Conservation (phyloP, 1,139 yeast genomes). For the Yarrowia galli region DNA sequence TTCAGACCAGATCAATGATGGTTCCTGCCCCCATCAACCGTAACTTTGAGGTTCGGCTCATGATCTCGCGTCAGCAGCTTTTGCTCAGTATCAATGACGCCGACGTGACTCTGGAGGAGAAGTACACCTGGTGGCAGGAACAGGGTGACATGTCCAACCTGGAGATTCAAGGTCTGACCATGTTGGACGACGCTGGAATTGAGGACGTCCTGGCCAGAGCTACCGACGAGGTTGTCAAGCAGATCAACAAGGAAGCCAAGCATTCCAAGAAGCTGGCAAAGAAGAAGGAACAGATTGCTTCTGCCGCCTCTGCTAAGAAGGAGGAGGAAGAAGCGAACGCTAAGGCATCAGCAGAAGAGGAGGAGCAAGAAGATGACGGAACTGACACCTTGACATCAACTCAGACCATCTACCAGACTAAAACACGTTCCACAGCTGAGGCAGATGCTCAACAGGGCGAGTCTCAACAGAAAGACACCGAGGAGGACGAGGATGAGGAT, state of each 20-base stretch:
- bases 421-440: background rate
- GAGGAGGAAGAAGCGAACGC: background rate
- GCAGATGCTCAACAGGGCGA: too few relatives aligned
- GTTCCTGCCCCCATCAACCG: conserved; percentile 27
- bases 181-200: conserved; percentile 19
- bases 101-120: conserved; percentile 23
- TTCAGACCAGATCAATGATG: conserved; percentile 10
- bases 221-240: background rate
- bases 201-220: conserved; percentile 7
- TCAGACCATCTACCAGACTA: conserved; percentile 15
- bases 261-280: background rate
- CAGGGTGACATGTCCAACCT: conserved; percentile 15
- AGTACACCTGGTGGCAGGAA: conserved; percentile 24
- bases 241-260: conserved; percentile 3
- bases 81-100: conserved; percentile 14
- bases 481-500: conserved; percentile 12
- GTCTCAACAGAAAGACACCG: background rate
- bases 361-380: background rate
- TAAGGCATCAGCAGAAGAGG: background rate
- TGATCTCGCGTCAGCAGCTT: conserved; percentile 20
- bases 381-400: conserved; percentile 24
- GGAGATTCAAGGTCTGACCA: conserved; percentile 8
- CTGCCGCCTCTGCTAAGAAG: background rate
- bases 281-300: background rate
- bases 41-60: conserved; percentile 10